These are phyloP conservation scores for Talaromyces islandicus DNA, from an alignment of 2,329 filamentous ascomycete genomes.

Conservation along the genomic window DNA sequence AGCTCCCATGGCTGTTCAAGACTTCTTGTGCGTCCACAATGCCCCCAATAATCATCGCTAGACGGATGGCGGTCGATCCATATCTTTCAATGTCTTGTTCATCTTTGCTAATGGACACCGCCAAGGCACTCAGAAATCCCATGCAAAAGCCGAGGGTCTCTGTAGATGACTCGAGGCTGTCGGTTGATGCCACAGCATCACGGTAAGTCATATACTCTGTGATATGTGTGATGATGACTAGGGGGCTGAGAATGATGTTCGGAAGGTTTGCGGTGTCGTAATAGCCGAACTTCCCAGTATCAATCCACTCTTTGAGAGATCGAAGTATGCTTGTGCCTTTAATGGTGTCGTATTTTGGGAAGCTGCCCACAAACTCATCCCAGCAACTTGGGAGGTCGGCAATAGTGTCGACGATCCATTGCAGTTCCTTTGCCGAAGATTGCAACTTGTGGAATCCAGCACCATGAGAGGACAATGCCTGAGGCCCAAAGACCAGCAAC, in stretches of 20 bases:
- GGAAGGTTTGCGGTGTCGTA: constrained; percentile 16
- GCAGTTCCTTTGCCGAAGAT: not conserved
- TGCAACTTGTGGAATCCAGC: constrained; percentile 1
- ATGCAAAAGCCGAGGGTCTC: constrained; percentile 36
- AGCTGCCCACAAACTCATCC: constrained; percentile 8
- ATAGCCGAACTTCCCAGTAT: constrained; percentile 9
- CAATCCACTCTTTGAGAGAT: constrained; percentile 13
- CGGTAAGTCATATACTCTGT: constrained; percentile 26
- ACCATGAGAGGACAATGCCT: constrained; percentile 4
- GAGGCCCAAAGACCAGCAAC: constrained; percentile 2
- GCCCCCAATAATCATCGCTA: constrained; percentile 34
- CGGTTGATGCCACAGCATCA: not conserved
- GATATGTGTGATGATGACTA: constrained; percentile 36
- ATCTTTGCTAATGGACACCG: constrained; percentile 26
- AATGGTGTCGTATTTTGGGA: constrained; percentile 13
- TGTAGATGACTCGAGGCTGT: not conserved
- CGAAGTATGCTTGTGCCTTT: constrained; percentile 3
- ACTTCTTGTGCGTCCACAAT: constrained; percentile 32
- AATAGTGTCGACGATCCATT: constrained; percentile 16
- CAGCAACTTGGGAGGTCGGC: constrained; percentile 13
- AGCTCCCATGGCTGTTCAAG: constrained; percentile 13
- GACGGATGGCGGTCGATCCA: constrained; percentile 32
- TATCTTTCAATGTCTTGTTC: constrained; percentile 25
- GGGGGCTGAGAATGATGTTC: constrained; percentile 30
- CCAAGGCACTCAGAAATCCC: constrained; percentile 34